These are phyloP conservation scores for Alternaria brassicicola DNA, from an alignment of 2,329 filamentous ascomycete genomes.

Conservation along the genomic window DNA sequence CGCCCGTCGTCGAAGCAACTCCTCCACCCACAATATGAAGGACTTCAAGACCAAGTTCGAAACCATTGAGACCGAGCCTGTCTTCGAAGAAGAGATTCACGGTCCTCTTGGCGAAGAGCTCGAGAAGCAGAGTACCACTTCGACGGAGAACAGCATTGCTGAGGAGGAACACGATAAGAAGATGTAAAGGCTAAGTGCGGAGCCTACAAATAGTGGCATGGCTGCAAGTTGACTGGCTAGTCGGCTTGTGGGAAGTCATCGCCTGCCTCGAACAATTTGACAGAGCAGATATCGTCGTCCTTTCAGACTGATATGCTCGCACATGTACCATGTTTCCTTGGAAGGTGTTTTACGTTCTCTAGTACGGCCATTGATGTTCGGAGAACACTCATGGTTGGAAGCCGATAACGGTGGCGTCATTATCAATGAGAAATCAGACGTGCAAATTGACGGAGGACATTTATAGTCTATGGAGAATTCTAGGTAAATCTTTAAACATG, in stretches of 20 bases:
- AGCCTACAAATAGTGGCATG: conserved; percentile 12
- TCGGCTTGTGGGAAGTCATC: conserved; percentile 31
- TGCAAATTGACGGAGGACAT: too few relatives aligned
- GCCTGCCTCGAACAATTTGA: conserved; percentile 13
- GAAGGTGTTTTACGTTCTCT: conserved; percentile 15
- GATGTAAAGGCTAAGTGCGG: conserved; percentile 37
- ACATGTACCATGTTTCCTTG: conserved; percentile 35
- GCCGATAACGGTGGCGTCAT: conserved; percentile 12
- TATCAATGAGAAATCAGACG: conserved; percentile 21
- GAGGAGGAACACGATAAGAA: conserved; percentile 60
- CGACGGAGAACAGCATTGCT: conserved; percentile 63
- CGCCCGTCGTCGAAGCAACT: conserved; percentile 90
- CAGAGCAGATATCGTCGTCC: conserved; percentile 17
- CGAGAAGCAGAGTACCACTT: conserved; percentile 60
- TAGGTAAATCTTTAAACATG: too few relatives aligned
- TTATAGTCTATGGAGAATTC: too few relatives aligned
- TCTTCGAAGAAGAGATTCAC: conserved; percentile 87
- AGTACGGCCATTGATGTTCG: conserved; percentile 16
- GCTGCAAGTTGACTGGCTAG: conserved; percentile 30
- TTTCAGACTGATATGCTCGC: conserved; percentile 20
- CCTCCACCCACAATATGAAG: conserved; percentile 72
- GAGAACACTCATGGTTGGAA: conserved; percentile 22
- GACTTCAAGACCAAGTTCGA: conserved; percentile 98
- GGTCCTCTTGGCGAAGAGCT: conserved; percentile 65
- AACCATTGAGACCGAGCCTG: conserved; percentile 82